Evolutionary conservation across 768 basidiomycete genomes (phyloP), one percentile per base, ranked within the genome.

Genomic region (Mrakia blollopis): DNA sequence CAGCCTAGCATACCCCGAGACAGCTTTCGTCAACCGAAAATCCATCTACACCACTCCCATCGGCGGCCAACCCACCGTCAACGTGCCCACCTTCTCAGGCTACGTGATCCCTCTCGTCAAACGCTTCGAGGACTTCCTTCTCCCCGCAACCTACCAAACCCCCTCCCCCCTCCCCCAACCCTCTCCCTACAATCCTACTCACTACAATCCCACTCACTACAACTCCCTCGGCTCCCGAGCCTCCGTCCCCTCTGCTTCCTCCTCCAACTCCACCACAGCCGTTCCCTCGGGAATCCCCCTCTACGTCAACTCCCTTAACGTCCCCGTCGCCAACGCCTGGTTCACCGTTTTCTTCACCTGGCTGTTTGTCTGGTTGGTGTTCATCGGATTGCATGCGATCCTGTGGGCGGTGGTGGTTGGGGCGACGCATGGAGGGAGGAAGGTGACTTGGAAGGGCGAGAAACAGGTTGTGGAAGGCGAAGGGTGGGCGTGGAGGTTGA

Each of bases 281-380:
- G 41, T 95, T 28, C 85, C 91, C 79, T 90, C 91, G 28, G 94
- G 93, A 30, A 84, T 96, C 32, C 92, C 93, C 6, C 90, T 92
- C 44, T 95, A 90, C 80, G 89, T 89, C 78, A 93, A 91, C 81
- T 87, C 88, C 21, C 83, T 92, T 35, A 88, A 89, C 73, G 91
- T 98, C 76, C 89, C 91, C 14, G 91, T 90, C 0, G 91, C 91
- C 74, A 95, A 97, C 84, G 91, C 91, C 10, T 97, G 93, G 85
- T 91, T 92, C 88, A 94, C 93, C 7, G 85, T 90, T n/a, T 95
- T 97, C 83, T 84, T 95, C 62, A 85, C 88, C 67, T 85, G 86
- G 14, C 87, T 98, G 80, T 88, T 92, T 73, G 81, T 92, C 50
- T 83, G 90, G 76, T 90, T 88, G 23, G 87, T 92, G 78, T 84